These are phyloP conservation scores for Bruguiera parviflora DNA, from an alignment of 345 rosid genomes.

Conservation along the genomic window DNA sequence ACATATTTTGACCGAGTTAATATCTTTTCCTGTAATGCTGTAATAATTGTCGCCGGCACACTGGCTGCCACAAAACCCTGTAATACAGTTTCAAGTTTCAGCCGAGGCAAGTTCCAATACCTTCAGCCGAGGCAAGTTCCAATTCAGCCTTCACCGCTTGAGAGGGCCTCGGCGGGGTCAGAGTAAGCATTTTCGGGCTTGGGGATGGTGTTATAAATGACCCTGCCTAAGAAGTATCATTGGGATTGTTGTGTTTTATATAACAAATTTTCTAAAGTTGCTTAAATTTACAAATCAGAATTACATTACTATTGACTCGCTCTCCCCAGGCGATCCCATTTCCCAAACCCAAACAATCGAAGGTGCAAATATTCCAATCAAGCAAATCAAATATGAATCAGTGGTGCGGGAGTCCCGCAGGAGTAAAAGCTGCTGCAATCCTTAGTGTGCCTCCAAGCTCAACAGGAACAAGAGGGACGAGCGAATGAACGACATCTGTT, in stretches of 20 bases:
- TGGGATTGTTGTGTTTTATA: constrained; percentile 2
- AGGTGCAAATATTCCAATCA: background rate
- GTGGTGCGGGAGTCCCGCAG: constrained; percentile 3
- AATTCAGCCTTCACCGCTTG: too few species aligned
- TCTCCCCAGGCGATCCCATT: background rate
- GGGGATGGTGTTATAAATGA: too few species aligned
- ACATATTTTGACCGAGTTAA: constrained; percentile 4
- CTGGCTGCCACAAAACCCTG: background rate
- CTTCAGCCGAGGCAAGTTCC: too few species aligned
- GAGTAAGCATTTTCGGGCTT: too few species aligned
- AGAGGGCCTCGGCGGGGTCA: too few species aligned
- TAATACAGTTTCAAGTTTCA: background rate
- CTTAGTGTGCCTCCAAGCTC: constrained; percentile 90
- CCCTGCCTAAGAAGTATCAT: too few species aligned
- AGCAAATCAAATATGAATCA: background rate
- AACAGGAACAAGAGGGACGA: constrained; percentile 70
- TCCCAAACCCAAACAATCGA: background rate
- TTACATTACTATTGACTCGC: background rate
- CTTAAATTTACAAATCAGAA: constrained; percentile 29
- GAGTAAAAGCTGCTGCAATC: constrained; percentile 23
- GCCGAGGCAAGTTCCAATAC: background rate
- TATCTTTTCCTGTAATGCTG: background rate
- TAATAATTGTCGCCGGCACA: constrained; percentile 14
- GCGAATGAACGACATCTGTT: constrained; percentile 84
- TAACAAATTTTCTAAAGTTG: background rate